A percentile compares a stretch with the other conserved stretches of the same genome.
Conservation (phyloP, 73 alveolate species). For the Paramecium tetraurelia region DNA sequence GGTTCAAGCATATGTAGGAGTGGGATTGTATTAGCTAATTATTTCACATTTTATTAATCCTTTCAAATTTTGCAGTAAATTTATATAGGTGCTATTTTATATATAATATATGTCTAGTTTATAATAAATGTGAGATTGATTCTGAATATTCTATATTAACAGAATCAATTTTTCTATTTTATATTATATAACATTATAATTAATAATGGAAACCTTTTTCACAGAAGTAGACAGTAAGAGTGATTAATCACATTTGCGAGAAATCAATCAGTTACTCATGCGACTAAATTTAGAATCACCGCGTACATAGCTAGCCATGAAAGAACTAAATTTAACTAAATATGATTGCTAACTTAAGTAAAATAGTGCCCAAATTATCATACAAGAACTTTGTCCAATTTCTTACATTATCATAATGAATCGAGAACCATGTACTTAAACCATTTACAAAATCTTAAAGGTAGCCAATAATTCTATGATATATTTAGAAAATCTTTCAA, state of each 20-base stretch:
- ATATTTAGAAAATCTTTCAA: not conserved
- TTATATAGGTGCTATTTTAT: too few species aligned
- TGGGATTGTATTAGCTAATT: too few species aligned
- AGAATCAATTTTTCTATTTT: not conserved
- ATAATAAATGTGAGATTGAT: not conserved
- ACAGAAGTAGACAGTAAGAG: constrained; percentile 21
- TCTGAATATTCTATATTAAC: not conserved
- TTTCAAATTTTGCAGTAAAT: too few species aligned
- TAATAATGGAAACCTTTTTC: not conserved
- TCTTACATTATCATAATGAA: not conserved
- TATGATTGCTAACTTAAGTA: not conserved
- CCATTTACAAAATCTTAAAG: not conserved
- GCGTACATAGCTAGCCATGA: not conserved
- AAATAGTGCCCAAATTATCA: not conserved
- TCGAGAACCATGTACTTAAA: not conserved
- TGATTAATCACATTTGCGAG: not conserved
- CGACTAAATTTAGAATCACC: not conserved
- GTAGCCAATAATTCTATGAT: not conserved
- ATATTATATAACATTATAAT: not conserved
- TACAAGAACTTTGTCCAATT: not conserved
- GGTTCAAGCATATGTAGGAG: not conserved
- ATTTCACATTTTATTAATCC: too few species aligned
- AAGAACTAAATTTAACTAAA: not conserved
- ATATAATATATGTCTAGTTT: too few species aligned
- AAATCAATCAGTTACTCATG: not conserved